Evolutionary conservation across 331 rosid genomes (phyloP), one percentile per base, ranked within the genome.

Genomic region (Erythrophleum ivorense): DNA sequence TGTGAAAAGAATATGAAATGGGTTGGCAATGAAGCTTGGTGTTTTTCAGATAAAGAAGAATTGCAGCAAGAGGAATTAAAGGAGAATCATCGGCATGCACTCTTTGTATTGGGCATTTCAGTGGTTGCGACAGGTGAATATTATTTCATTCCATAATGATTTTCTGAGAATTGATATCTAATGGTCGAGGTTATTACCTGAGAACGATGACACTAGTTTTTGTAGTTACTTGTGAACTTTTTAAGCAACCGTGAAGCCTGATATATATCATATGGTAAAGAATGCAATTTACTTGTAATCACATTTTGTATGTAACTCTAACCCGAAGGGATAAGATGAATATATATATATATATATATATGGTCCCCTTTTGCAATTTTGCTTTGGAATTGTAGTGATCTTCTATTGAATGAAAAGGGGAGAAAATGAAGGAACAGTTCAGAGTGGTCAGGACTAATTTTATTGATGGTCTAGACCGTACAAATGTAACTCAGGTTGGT

Each of bases 341-440:
- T 24, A 24, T 24, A 24, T 24, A 24, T 24, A 24, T 24, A 24
- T 24, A 24, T 3, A 59, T 24, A 71, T 14, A 71, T 59, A 48
- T 40, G 66, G 65, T 81, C 48, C 75, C 75, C 63, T 43, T 53
- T 77, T 48, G 21, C 77, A 33, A 71, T 58, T 63, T 67, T 81
- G 60, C 73, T 75, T 68, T 66, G 72, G 79, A 81, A 83, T 76
- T 75, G 49, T 83, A 93, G 98, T 86, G 91, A 88, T 83, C 85
- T 91, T 84, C 77, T 94, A 83, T 80, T 94, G 86, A 91, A 88
- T 88, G 92, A 91, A 54, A 90, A 91, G 91, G 89, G 71, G 97
- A 91, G 84, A 94, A 94, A 90, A 90, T 94, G 97, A 94, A 94
- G 90, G 94, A 91, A 83, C 98, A 94, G 65, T 89, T 86, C 53